Conservation (phyloP, 345 rosid genomes). For the Hypericum perforatum region DNA sequence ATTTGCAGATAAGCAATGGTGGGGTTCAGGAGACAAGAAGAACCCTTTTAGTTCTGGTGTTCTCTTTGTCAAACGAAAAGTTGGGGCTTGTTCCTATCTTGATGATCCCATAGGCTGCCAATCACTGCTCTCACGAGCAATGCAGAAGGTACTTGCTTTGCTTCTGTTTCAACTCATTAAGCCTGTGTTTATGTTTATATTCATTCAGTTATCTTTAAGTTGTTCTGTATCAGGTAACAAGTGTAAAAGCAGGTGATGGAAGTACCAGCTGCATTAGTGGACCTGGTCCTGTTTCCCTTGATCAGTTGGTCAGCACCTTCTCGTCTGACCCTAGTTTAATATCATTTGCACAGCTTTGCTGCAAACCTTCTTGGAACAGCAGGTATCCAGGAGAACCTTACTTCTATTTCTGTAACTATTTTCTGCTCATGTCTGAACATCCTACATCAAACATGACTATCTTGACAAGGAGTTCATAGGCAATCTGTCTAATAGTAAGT, state of each 20-base stretch:
- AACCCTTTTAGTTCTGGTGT: constrained; percentile 81
- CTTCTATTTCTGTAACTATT: neutral
- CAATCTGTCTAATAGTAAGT: neutral
- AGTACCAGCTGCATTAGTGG: constrained; percentile 28
- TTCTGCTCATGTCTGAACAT: neutral
- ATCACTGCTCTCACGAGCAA: constrained; percentile 85
- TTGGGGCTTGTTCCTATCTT: constrained; percentile 92
- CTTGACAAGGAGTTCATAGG: neutral
- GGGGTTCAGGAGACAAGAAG: constrained; percentile 61
- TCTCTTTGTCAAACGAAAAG: constrained; percentile 81
- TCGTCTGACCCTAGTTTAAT: constrained; percentile 95
- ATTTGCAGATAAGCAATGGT: constrained; percentile 72
- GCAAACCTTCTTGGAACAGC: constrained; percentile 79
- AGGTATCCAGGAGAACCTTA: constrained; percentile 30
- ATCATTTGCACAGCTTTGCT: constrained; percentile 80
- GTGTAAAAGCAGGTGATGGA: constrained; percentile 28
- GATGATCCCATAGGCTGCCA: constrained; percentile 95
- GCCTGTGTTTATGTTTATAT: constrained; percentile 7
- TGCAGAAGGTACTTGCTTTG: constrained; percentile 70
- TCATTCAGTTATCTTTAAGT: constrained; percentile 5
- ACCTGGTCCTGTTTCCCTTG: constrained; percentile 49
- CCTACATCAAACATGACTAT: neutral
- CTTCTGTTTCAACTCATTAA: neutral
- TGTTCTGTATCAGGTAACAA: constrained; percentile 44
- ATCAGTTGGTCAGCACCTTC: constrained; percentile 89